phyloP scores from a whole-genome alignment of 768 basidiomycete species.

The Myochromella boudieri region DNA sequence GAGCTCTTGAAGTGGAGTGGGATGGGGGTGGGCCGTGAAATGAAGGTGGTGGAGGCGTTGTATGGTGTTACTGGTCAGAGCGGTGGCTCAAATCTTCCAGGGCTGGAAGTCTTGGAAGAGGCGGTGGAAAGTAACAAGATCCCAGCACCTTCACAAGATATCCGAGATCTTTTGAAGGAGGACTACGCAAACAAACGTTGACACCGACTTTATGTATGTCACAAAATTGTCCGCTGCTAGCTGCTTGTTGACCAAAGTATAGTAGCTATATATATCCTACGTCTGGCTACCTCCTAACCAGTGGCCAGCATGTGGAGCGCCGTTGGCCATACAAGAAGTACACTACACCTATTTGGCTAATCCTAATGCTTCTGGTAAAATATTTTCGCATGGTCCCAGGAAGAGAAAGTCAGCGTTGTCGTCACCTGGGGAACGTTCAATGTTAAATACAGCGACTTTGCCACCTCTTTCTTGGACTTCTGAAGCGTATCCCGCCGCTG shows the following conservation, averaged over 20 bases:
- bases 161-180: conserved; percentile 1
- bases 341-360: conserved; percentile 9
- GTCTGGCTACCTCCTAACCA: no score
- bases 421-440: conserved; percentile 35
- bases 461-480: conserved; percentile 35
- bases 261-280: background rate
- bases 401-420: conserved; percentile 49
- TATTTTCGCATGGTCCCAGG: conserved; percentile 41
- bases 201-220: background rate
- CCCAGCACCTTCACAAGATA: background rate
- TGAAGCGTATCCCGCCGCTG: conserved; percentile 38
- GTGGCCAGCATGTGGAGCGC: no score
- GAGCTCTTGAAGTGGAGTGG: conserved; percentile 27
- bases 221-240: background rate
- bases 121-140: conserved; percentile 17
- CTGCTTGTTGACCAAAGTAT: background rate
- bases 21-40: conserved; percentile 31
- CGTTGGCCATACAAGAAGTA: background rate
- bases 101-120: conserved; percentile 48
- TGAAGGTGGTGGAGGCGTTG: conserved; percentile 48
- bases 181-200: background rate
- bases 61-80: conserved; percentile 44
- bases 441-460: conserved; percentile 39
- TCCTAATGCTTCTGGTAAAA: conserved; percentile 40
- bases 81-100: conserved; percentile 32